phyloP scores from a whole-genome alignment of 2,329 filamentous ascomycete species.

The Clonostachys solani region DNA sequence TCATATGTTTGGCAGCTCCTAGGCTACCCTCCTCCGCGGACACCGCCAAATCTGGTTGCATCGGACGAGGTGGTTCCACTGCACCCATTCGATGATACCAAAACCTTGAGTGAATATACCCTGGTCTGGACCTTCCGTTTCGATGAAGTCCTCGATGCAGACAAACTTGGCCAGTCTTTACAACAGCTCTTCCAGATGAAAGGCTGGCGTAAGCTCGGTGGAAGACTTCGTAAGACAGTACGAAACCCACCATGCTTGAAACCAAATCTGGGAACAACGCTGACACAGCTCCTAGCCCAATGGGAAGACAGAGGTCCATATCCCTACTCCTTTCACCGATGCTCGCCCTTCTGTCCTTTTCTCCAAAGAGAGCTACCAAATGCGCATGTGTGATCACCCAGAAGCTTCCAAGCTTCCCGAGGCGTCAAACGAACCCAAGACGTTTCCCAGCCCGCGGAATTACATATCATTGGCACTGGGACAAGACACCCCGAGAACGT shows the following conservation, averaged over 20 bases:
- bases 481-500: background rate
- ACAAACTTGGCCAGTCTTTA: slow-evolving; percentile 10
- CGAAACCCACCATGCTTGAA: too few relatives aligned
- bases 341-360: slow-evolving; percentile 30
- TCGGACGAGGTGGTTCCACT: slow-evolving; percentile 1
- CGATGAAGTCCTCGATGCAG: slow-evolving; percentile 15
- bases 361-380: slow-evolving; percentile 25
- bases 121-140: slow-evolving; percentile 11
- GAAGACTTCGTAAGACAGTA: slow-evolving; percentile 3
- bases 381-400: slow-evolving; percentile 29
- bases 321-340: slow-evolving; percentile 16
- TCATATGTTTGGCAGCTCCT: too few relatives aligned
- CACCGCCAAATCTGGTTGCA: background rate
- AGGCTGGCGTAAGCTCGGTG: slow-evolving; percentile 17
- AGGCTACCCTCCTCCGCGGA: background rate
- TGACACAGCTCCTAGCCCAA: slow-evolving; percentile 1
- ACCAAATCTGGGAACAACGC: background rate
- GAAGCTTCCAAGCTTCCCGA: slow-evolving; percentile 6
- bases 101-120: background rate
- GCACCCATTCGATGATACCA: slow-evolving; percentile 1
- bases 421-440: background rate
- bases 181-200: slow-evolving; percentile 6
- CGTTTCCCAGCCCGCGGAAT: background rate
- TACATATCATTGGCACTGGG: background rate
- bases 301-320: slow-evolving; percentile 19